Evolutionary conservation across 805 yeast species (phyloP).

Genomic region (Clavispora santaluciae): DNA sequence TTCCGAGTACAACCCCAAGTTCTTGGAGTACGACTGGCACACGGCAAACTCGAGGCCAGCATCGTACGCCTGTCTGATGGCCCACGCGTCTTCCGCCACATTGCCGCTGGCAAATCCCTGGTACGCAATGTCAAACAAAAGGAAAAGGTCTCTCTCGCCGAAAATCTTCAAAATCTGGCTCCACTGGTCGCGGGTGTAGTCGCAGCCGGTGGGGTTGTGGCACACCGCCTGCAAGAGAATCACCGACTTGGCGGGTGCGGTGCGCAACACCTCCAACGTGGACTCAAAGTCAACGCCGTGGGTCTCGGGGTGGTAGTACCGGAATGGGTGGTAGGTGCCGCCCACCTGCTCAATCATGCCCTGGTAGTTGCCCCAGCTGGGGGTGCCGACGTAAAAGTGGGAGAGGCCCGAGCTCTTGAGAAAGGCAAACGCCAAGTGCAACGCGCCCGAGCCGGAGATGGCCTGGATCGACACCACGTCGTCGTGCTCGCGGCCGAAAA

Average conservation of each 20-base stretch:
- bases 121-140: slow-evolving; percentile 38
- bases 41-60: slow-evolving; percentile 21
- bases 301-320: slow-evolving; percentile 27
- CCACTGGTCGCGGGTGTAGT: slow-evolving; percentile 36
- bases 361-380: slow-evolving; percentile 37
- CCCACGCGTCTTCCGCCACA: slow-evolving; percentile 32
- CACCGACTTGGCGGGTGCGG: slow-evolving; percentile 29
- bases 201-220: slow-evolving; percentile 44
- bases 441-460: slow-evolving; percentile 39
- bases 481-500: slow-evolving; percentile 31
- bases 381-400: slow-evolving; percentile 32
- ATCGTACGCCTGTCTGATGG: slow-evolving; percentile 30
- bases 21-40: slow-evolving; percentile 38
- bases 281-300: slow-evolving; percentile 27
- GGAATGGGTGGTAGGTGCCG: slow-evolving; percentile 21
- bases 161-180: slow-evolving; percentile 22
- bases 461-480: slow-evolving; percentile 35
- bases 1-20: slow-evolving; percentile 39
- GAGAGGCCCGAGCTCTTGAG: slow-evolving; percentile 14
- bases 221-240: slow-evolving; percentile 40
- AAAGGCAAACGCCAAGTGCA: slow-evolving; percentile 33
- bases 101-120: slow-evolving; percentile 36
- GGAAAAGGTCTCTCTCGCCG: slow-evolving; percentile 22
- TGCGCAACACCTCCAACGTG: slow-evolving; percentile 21
- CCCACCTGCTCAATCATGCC: slow-evolving; percentile 32